Percentiles rank a stretch among this genome's conserved stretches.
Conservation (phyloP, 2,329 filamentous ascomycete species). For the Fusarium armeniacum region DNA sequence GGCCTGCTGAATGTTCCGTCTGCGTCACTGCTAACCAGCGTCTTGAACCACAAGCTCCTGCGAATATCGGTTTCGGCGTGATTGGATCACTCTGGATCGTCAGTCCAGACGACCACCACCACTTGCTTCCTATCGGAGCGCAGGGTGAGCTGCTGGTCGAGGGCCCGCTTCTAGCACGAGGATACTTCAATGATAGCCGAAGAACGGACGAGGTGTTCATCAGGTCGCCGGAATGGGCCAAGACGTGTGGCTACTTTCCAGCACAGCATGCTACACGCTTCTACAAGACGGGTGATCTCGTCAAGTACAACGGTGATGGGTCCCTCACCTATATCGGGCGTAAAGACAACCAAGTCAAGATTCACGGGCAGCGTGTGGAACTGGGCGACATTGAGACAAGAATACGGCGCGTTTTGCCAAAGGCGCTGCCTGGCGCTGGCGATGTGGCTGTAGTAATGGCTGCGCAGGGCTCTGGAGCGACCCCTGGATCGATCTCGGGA, state of each 20-base stretch:
- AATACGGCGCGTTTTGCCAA: constrained; percentile 9
- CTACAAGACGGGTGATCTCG: constrained; percentile 44
- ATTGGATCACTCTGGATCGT: constrained; percentile 20
- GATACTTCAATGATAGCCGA: constrained; percentile 50
- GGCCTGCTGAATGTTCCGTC: constrained; percentile 14
- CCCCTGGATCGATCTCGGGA: constrained; percentile 5
- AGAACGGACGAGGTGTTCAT: constrained; percentile 54
- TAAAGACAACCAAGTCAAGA: constrained; percentile 47
- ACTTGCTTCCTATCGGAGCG: constrained; percentile 19
- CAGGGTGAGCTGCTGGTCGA: constrained; percentile 29
- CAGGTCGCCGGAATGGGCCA: constrained; percentile 9
- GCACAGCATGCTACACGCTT: constrained; percentile 14
- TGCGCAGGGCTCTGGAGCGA: constrained; percentile 7
- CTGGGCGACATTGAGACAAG: constrained; percentile 45
- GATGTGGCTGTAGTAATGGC: constrained; percentile 16
- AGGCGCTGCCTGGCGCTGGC: constrained; percentile 5
- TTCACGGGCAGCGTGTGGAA: constrained; percentile 48
- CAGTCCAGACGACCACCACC: constrained; percentile 28
- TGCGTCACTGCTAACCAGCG: constrained; percentile 2
- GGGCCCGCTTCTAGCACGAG: constrained; percentile 22
- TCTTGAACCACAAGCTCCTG: constrained; percentile 10
- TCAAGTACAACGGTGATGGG: constrained; percentile 30
- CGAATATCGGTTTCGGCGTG: constrained; percentile 19
- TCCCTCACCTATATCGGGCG: constrained; percentile 40
- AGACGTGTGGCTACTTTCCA: constrained; percentile 4